Evolutionary conservation across 192 early-diverging fungal genomes (phyloP).

Genomic region (Funneliformis mosseae): DNA sequence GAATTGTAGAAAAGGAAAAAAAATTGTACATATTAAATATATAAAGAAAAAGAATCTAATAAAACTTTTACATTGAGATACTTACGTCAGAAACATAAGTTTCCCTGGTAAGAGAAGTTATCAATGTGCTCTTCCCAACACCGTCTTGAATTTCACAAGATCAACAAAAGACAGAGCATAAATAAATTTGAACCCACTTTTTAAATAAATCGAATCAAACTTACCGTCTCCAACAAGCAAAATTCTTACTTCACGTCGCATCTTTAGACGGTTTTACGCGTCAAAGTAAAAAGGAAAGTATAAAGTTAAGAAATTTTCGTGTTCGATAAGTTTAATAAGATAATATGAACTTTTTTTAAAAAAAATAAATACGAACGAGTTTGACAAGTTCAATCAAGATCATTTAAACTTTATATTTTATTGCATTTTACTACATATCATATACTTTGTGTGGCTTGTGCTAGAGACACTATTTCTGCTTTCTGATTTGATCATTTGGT

Average conservation of each 20-base stretch:
- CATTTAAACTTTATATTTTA: not conserved
- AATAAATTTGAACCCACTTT: not conserved
- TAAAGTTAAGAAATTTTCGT: not conserved
- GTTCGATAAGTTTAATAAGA: not conserved
- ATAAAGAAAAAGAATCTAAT: not conserved
- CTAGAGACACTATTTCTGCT: too few relatives aligned
- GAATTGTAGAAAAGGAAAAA: too few relatives aligned
- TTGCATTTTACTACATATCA: not conserved
- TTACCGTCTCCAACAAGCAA: slow-evolving; percentile 32
- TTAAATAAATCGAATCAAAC: not conserved
- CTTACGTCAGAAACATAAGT: slow-evolving; percentile 89
- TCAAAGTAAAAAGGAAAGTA: not conserved
- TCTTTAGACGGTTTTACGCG: slow-evolving; percentile 19
- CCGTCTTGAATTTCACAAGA: slow-evolving; percentile 55
- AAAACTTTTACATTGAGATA: slow-evolving; percentile 18
- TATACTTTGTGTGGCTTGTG: not conserved
- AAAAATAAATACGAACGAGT: not conserved
- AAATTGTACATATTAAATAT: not conserved
- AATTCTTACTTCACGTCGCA: slow-evolving; percentile 32
- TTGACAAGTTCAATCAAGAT: not conserved
- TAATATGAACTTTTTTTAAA: not conserved
- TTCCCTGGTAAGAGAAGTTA: slow-evolving; percentile 97
- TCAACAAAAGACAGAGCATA: not conserved
- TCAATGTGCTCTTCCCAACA: slow-evolving; percentile 96
- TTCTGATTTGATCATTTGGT: too few relatives aligned